Conservation (phyloP, 768 basidiomycete genomes). For the Lactarius akahatsu region DNA sequence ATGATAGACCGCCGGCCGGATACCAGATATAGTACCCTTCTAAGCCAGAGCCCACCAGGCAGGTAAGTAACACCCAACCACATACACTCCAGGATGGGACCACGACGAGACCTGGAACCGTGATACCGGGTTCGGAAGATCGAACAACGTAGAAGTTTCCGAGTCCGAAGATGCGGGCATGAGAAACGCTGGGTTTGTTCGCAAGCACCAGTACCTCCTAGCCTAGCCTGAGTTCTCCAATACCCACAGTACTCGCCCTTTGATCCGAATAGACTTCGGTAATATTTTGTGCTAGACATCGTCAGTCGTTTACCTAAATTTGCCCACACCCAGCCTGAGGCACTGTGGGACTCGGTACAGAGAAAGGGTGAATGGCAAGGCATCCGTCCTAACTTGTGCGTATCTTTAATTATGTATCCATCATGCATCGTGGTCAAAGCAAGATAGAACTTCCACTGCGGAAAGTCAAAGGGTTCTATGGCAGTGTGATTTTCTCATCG, state of each 20-base stretch:
- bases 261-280: conserved; percentile 27
- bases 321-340: neutral
- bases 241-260: neutral
- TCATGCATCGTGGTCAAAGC: neutral
- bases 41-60: neutral
- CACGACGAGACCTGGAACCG: neutral
- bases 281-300: conserved; percentile 26
- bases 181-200: conserved; percentile 5
- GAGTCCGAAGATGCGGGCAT: conserved; percentile 10
- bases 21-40: neutral
- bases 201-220: neutral
- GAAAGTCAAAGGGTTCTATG: conserved; percentile 26
- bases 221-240: neutral
- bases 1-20: neutral
- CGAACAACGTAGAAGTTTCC: conserved; percentile 2
- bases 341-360: conserved; percentile 25
- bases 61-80: neutral
- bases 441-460: conserved; percentile 18
- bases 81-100: neutral
- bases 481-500: conserved; percentile 22
- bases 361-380: neutral
- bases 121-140: neutral
- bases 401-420: neutral
- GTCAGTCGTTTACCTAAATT: conserved; percentile 1
- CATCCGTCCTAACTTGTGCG: neutral